phyloP scores from a whole-genome alignment of 106 monocot genomes.

The Dioscorea alata region DNA sequence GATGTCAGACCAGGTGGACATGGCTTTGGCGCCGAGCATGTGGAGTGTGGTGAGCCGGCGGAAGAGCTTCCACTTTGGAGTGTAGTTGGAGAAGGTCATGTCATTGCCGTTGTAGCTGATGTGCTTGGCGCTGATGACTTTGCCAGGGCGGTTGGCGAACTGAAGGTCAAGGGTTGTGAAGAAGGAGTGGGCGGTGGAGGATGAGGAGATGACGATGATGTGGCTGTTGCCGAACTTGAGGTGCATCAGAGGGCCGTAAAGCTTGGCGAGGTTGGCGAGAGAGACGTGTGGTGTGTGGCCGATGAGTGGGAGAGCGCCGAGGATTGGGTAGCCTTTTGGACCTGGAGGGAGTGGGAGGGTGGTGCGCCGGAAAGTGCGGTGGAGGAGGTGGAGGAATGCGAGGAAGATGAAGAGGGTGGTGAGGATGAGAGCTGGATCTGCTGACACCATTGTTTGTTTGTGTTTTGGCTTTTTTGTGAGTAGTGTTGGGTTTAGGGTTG shows the following conservation, averaged over 20 bases:
- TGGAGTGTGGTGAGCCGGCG: slow-evolving; percentile 21
- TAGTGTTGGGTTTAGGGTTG: too few relatives aligned
- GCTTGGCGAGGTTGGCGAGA: slow-evolving; percentile 11
- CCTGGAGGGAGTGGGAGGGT: slow-evolving; percentile 4
- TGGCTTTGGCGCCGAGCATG: slow-evolving; percentile 20
- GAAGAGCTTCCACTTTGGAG: slow-evolving; percentile 33
- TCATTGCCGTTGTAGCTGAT: slow-evolving; percentile 13
- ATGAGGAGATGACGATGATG: slow-evolving; percentile 15
- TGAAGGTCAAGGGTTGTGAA: slow-evolving; percentile 14
- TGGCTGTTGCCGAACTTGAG: not conserved
- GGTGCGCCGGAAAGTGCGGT: not conserved
- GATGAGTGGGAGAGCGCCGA: slow-evolving; percentile 6
- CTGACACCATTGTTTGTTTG: not conserved
- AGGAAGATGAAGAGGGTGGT: not conserved
- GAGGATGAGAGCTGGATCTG: not conserved
- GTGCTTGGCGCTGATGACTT: not conserved
- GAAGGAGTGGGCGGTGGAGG: slow-evolving; percentile 10
- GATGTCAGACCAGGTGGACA: slow-evolving; percentile 12
- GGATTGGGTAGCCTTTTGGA: not conserved
- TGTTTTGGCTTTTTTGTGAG: too few relatives aligned
- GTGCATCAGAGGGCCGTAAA: slow-evolving; percentile 11
- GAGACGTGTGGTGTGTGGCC: not conserved
- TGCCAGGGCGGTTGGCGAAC: slow-evolving; percentile 13
- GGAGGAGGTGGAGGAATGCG: not conserved
- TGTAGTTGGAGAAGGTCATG: slow-evolving; percentile 18